phyloP scores from a whole-genome alignment of 306 rosid genomes.

The Quercus engelmannii region DNA sequence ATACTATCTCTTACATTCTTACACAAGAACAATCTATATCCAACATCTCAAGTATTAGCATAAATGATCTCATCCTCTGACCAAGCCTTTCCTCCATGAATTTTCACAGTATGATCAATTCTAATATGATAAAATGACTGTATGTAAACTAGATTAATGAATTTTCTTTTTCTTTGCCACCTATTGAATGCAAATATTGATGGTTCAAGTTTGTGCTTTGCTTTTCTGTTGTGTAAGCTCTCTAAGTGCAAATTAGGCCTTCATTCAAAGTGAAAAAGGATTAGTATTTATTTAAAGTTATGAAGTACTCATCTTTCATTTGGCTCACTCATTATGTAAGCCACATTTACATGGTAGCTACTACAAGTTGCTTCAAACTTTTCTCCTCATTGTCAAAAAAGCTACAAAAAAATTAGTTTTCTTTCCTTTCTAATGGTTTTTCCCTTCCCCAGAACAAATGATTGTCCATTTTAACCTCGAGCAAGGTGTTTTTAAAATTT shows the following conservation, averaged over 20 bases:
- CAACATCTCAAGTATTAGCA: too few relatives aligned
- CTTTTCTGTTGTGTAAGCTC: not conserved
- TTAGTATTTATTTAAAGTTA: not conserved
- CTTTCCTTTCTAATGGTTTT: not conserved
- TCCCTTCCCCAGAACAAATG: not conserved
- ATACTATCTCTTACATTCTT: too few relatives aligned
- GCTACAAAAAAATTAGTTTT: not conserved
- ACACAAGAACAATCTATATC: too few relatives aligned
- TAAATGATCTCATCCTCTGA: too few relatives aligned
- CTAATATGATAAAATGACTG: not conserved
- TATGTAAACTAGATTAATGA: slow-evolving; percentile 22
- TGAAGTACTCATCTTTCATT: not conserved
- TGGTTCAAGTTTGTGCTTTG: slow-evolving; percentile 17
- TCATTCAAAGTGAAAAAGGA: not conserved
- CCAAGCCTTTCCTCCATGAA: too few relatives aligned
- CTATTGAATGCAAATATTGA: slow-evolving; percentile 19
- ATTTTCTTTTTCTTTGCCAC: slow-evolving; percentile 19
- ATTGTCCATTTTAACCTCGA: not conserved
- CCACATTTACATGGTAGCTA: not conserved
- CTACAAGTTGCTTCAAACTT: not conserved
- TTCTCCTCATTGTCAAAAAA: not conserved
- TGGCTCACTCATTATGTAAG: not conserved
- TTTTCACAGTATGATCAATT: too few relatives aligned
- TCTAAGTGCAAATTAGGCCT: not conserved
- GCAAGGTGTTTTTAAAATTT: not conserved